phyloP scores from a whole-genome alignment of 441 rosid species.

The Gossypium laxum region DNA sequence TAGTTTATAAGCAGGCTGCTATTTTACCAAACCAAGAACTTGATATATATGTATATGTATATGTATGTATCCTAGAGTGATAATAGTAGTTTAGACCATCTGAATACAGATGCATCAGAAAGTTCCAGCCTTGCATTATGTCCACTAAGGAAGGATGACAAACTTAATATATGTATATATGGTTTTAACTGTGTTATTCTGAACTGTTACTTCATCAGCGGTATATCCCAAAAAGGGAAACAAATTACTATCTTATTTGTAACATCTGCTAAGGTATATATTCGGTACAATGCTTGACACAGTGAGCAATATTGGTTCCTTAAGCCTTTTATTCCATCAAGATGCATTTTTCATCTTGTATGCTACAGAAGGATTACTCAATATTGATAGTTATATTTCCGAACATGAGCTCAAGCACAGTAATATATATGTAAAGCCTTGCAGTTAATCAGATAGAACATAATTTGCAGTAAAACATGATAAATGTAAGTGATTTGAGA shows the following conservation, averaged over 20 bases:
- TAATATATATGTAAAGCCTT: neutral
- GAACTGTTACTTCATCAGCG: neutral
- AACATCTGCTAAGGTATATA: neutral
- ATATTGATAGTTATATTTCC: neutral
- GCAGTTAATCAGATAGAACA: neutral
- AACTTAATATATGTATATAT: neutral
- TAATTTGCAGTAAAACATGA: neutral
- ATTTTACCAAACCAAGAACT: neutral
- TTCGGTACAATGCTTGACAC: neutral
- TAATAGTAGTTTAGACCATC: neutral
- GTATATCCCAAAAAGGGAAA: neutral
- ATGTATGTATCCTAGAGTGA: neutral
- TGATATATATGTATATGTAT: neutral
- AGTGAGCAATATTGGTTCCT: neutral
- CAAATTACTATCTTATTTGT: neutral
- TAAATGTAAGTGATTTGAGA: neutral
- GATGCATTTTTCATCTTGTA: neutral
- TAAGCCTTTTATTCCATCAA: neutral
- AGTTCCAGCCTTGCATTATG: neutral
- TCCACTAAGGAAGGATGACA: neutral
- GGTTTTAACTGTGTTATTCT: neutral
- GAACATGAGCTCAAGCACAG: neutral
- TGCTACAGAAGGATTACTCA: neutral
- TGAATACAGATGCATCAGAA: neutral
- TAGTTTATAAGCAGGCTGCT: neutral